Evolutionary conservation across 257 asterid species (phyloP).

Genomic region (Solanum lignicaule): DNA sequence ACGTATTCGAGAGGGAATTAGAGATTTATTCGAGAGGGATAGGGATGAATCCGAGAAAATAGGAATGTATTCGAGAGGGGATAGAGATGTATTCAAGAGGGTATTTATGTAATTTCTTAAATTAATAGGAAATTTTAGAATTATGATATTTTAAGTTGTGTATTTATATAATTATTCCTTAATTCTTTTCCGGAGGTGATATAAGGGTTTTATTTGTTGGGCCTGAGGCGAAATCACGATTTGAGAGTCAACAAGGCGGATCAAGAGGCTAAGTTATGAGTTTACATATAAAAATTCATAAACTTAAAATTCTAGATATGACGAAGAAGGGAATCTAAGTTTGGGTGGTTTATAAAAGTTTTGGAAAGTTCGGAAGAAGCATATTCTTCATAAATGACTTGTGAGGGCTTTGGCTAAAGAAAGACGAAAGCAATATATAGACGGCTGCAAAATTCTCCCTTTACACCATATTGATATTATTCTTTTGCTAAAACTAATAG

Average conservation of each 20-base stretch:
- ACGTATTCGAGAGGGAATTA: not conserved
- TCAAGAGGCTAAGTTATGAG: not conserved
- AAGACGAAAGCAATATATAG: not conserved
- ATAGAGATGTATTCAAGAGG: not conserved
- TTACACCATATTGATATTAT: not conserved
- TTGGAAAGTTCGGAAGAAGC: not conserved
- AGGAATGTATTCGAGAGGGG: not conserved
- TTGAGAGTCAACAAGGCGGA: not conserved
- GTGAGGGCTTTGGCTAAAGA: not conserved
- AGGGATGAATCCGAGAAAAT: no score
- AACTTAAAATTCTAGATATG: no score
- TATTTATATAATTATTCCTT: no score
- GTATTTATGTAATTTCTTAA: no score
- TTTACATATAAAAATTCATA: not conserved
- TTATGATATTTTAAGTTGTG: not conserved
- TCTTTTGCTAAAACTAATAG: not conserved
- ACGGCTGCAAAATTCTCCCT: not conserved
- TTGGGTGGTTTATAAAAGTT: conserved; percentile 2
- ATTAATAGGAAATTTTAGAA: not conserved
- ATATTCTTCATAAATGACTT: not conserved
- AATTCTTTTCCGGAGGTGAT: no score
- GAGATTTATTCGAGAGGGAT: no score
- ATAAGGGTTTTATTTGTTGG: not conserved
- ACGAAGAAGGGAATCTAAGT: not conserved
- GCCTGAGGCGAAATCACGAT: not conserved